Conservation (phyloP, 805 yeast species). For the Cyberlindnera xishuangbannaensis region DNA sequence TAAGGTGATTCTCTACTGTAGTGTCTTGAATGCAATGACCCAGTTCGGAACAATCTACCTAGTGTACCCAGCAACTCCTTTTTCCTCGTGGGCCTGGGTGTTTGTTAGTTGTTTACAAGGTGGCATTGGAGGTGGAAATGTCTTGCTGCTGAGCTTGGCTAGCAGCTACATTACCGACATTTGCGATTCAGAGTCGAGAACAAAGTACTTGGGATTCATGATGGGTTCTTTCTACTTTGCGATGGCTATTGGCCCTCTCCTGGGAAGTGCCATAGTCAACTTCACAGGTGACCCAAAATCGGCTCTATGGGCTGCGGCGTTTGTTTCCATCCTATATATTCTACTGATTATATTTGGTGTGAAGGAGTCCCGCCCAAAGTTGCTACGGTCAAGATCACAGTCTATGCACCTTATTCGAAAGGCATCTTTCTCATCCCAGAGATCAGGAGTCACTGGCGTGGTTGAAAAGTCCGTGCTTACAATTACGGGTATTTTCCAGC, state of each 20-base stretch:
- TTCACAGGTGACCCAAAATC: slow-evolving; percentile 23
- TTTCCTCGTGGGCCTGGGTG: slow-evolving; percentile 34
- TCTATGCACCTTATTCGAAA: slow-evolving; percentile 27
- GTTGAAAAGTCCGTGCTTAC: slow-evolving; percentile 1
- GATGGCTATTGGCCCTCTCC: slow-evolving; percentile 57
- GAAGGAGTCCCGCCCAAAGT: slow-evolving; percentile 59
- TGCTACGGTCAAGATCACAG: slow-evolving; percentile 49
- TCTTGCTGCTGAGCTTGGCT: slow-evolving; percentile 49
- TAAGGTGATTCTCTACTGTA: slow-evolving; percentile 36
- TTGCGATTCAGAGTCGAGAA: slow-evolving; percentile 54
- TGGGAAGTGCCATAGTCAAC: slow-evolving; percentile 39
- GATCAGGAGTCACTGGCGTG: slow-evolving; percentile 1
- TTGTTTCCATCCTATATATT: slow-evolving; percentile 28
- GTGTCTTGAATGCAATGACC: slow-evolving; percentile 21
- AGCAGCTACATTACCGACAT: slow-evolving; percentile 75
- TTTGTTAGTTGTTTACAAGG: slow-evolving; percentile 40
- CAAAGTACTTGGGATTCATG: slow-evolving; percentile 51
- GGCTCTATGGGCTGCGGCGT: slow-evolving; percentile 28
- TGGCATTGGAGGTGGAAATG: slow-evolving; percentile 53
- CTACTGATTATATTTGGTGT: slow-evolving; percentile 35
- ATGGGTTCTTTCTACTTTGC: slow-evolving; percentile 58
- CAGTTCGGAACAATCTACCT: slow-evolving; percentile 18
- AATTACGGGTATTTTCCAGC: slow-evolving; percentile 23
- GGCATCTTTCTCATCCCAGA: slow-evolving; percentile 28
- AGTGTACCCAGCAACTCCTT: slow-evolving; percentile 33